Base-by-base conservation (phyloP, 2,329 filamentous ascomycete species). In the Didymella segeticola region DNA sequence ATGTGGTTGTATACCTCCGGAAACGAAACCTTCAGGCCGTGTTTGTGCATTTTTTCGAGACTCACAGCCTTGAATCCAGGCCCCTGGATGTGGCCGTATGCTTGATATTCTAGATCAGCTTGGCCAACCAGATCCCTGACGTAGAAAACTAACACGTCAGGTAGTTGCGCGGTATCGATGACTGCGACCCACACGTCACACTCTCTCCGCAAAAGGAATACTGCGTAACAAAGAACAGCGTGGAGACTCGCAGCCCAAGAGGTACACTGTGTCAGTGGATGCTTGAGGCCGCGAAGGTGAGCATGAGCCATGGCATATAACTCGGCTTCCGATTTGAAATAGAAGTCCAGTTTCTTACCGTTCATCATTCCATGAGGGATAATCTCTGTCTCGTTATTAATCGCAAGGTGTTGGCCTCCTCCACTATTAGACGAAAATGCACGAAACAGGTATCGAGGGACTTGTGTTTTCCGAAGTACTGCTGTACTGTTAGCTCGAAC, bases 361-460 rank as follows among this genome's bases (percentile, higher is more conserved):
- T 36, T 25, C 39, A 58, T 36, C 17, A 53, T 43, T 3, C 36
- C 47, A 23, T 42, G 48, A n/a, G 52, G 56, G 14, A 47, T 15
- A 5, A 56, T 54, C 6, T 49, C 37, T 2, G 1, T 17, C 2
- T 27, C 43, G 9, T 36, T 53, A 23, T 53, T 56, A 11, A 53
- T 48, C 1, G 43, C 11, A 9, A 25, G 3, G 3, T 27, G 8
- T n/a, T 53, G 41, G 20, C 34, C 52, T 5, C 47, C 56, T 12
- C 48, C 48, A 15, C 31, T 56, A 4, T 5, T 4, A 9, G 14
- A 15, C 1, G 14, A n/a, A 39, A 47, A 59, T 1, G 45, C 47
- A n/a, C 56, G 56, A 26, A 59, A 56, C 6, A 56, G 36, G 30
- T 27, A 53, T n/a, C 48, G 45, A 29, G 52, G 41, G 8, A 59